phyloP scores from a whole-genome alignment of 1,284 basidiomycete genomes.

The Takashimella koratensis region DNA sequence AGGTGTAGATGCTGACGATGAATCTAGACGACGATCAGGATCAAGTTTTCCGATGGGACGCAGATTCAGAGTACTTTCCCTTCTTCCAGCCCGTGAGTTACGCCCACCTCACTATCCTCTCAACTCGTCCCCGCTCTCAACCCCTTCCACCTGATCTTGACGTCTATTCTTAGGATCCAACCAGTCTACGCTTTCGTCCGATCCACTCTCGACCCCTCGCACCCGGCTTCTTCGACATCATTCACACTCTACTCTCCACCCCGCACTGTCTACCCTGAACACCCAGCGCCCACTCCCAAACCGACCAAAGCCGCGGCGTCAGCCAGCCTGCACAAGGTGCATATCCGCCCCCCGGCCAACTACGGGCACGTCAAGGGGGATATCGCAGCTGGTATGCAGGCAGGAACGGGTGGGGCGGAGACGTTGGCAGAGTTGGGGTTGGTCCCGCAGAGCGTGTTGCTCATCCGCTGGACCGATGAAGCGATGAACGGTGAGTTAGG shows the following conservation, averaged over 20 bases:
- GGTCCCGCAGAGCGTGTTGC: constrained; percentile 47
- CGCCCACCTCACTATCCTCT: neutral
- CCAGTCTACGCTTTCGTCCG: constrained; percentile 48
- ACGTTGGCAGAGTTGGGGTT: constrained; percentile 40
- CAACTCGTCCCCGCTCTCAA: neutral
- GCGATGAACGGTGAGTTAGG: constrained; percentile 43
- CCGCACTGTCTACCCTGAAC: constrained; percentile 41
- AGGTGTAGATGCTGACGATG: neutral
- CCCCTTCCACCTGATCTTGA: neutral
- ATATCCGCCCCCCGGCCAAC: constrained; percentile 33
- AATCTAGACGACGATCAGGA: constrained; percentile 41
- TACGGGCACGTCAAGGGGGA: constrained; percentile 33
- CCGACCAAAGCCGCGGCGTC: constrained; percentile 9
- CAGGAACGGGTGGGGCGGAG: constrained; percentile 41
- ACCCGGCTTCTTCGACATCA: constrained; percentile 16
- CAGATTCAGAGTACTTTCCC: constrained; percentile 45
- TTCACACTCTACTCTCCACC: constrained; percentile 50
- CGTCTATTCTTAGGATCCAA: constrained; percentile 40
- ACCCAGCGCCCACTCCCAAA: constrained; percentile 22
- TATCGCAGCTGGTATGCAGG: constrained; percentile 20
- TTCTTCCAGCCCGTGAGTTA: constrained; percentile 36
- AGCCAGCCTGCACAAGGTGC: constrained; percentile 15
- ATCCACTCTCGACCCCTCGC: constrained; percentile 25
- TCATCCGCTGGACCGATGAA: constrained; percentile 44
- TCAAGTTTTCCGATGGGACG: constrained; percentile 47